Evolutionary conservation across 116 monocot genomes (phyloP), one percentile per base, ranked within the genome.

Genomic region (Trichopus zeylanicus): DNA sequence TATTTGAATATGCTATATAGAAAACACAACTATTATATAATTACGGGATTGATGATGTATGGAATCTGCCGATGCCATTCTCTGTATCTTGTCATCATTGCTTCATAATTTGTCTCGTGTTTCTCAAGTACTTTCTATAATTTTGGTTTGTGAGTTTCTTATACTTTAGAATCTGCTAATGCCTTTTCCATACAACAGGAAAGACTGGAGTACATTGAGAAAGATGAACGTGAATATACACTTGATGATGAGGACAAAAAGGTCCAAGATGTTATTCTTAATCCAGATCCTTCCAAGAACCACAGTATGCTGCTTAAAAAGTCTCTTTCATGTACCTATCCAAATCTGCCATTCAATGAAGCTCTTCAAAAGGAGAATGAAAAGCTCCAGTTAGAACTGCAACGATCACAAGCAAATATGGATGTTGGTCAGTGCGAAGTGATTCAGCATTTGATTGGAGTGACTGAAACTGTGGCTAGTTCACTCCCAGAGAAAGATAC

Each of bases 351-450:
- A 18, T 85, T 93, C 26, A 62, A 81, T 27, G 72, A 88, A 72
- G 92, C 84, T 34, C 81, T 93, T 48, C 70, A 77, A 51, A 93
- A 85, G 64, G 93, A 93, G 75, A 88, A 71, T 61, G 93, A 88
- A 60, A 93, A 93, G 49, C 77, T 93, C 29, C 81, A 85, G 66
- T 57, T 85, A 54, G 93, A 93, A 65, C 65, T 93, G 35, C 93
- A 82, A 38, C 79, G 79, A 57, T 93, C 93, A 55, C 88, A 85
- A 60, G 59, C 69, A 47, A 74, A 46, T 52, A 82, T 79, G 86
- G 93, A 93, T 70, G 46, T 75, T 51, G 62, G 64, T 34, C 73
- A 88, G 48, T 80, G 75, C 70, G 82, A 93, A 79, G 82, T 93
- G 25, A 88, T 93, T 56, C 82, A 88, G 48, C 93, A 55, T 66